A percentile compares a stretch with the other conserved stretches of the same genome.
These are phyloP conservation scores for Psilocybe cubensis DNA, from an alignment of 768 basidiomycete species.

Conservation along the genomic window DNA sequence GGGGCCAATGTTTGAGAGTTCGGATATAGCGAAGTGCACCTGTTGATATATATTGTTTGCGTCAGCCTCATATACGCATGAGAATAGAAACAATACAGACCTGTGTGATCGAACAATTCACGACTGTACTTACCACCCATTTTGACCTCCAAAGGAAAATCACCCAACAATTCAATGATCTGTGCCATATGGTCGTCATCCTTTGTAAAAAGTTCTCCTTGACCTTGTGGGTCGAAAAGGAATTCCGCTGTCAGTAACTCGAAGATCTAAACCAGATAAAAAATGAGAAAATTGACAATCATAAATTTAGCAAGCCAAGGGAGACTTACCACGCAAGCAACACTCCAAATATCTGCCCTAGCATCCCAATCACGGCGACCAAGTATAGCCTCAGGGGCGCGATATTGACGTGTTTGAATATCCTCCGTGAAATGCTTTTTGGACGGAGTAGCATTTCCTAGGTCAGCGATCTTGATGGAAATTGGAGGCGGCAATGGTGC, in stretches of 20 bases:
- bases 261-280: slow-evolving; percentile 58
- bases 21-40: slow-evolving; percentile 75
- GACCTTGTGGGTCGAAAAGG: slow-evolving; percentile 88
- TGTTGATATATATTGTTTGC: slow-evolving; percentile 21
- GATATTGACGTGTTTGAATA: slow-evolving; percentile 96
- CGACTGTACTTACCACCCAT: slow-evolving; percentile 84
- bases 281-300: neutral
- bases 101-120: slow-evolving; percentile 80
- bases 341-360: slow-evolving; percentile 89
- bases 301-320: neutral
- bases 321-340: slow-evolving; percentile 77
- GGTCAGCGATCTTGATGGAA: slow-evolving; percentile 90
- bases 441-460: slow-evolving; percentile 94
- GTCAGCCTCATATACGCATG: slow-evolving; percentile 12
- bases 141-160: slow-evolving; percentile 72
- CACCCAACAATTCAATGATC: slow-evolving; percentile 89
- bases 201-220: slow-evolving; percentile 82
- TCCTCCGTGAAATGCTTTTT: slow-evolving; percentile 91
- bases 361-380: slow-evolving; percentile 87
- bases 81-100: slow-evolving; percentile 35
- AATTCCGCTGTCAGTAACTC: slow-evolving; percentile 92
- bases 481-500: slow-evolving; percentile 48
- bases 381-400: slow-evolving; percentile 91
- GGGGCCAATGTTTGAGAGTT: slow-evolving; percentile 79
- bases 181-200: slow-evolving; percentile 98